These are phyloP conservation scores for Colletotrichum higginsianum DNA, from an alignment of 2,329 filamentous ascomycete genomes.

Conservation along the genomic window DNA sequence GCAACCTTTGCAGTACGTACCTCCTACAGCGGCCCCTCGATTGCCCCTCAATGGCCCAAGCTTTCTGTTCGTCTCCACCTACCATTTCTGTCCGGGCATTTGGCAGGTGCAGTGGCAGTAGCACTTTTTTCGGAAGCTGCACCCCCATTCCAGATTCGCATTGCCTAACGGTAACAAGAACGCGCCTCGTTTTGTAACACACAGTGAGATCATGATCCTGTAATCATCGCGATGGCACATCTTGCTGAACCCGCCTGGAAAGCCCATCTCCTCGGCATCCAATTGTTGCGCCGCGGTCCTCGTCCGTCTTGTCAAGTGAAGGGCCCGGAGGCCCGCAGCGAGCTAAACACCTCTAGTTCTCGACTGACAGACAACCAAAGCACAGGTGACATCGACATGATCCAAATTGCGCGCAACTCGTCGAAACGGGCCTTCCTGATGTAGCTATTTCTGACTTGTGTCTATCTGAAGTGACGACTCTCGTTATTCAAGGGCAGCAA, in stretches of 20 bases:
- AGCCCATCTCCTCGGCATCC: constrained; percentile 12
- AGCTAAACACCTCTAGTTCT: too few relatives aligned
- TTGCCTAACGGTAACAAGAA: constrained; percentile 3
- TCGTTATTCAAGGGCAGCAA: too few relatives aligned
- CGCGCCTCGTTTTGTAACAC: constrained; percentile 24
- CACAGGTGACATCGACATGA: constrained; percentile 17
- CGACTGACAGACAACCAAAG: background rate
- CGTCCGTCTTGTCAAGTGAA: background rate
- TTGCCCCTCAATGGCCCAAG: constrained; percentile 37
- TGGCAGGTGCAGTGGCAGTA: background rate
- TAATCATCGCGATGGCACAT: constrained; percentile 28
- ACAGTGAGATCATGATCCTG: constrained; percentile 37
- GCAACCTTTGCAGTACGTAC: constrained; percentile 18
- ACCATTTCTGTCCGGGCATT: background rate
- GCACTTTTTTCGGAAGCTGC: background rate
- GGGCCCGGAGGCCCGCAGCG: background rate
- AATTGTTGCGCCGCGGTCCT: background rate
- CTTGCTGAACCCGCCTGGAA: background rate
- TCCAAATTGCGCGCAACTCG: background rate
- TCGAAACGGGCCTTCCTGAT: background rate
- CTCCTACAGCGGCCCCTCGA: constrained; percentile 8
- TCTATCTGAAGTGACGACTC: too few relatives aligned
- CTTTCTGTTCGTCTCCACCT: background rate
- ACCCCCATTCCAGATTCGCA: background rate
- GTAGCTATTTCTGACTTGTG: too few relatives aligned